Percentiles rank a stretch among this genome's conserved stretches.
Evolutionary conservation across 2,329 filamentous ascomycete genomes (phyloP).

Genomic region (Epichloe elymi): DNA sequence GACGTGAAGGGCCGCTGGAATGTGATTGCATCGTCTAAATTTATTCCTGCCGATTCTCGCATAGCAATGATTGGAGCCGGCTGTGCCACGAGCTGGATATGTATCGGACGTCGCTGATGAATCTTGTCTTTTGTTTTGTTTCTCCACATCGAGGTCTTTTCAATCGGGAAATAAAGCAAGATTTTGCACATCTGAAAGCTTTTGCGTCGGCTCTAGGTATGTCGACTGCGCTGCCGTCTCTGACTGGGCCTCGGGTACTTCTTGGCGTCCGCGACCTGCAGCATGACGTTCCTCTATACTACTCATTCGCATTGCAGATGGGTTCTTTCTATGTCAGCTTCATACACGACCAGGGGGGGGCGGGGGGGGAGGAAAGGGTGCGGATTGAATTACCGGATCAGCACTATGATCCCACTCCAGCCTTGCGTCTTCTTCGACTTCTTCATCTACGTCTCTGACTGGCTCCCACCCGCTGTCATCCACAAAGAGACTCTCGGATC

Average conservation of each 20-base stretch:
- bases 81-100: slow-evolving; percentile 80
- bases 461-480: slow-evolving; percentile 69
- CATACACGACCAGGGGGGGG: slow-evolving; percentile 1
- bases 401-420: slow-evolving; percentile 63
- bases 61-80: slow-evolving; percentile 63
- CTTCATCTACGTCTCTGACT: slow-evolving; percentile 43
- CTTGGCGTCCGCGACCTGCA: slow-evolving; percentile 9
- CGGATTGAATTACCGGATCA: slow-evolving; percentile 37
- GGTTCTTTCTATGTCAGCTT: slow-evolving; percentile 27
- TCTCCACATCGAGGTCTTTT: neutral
- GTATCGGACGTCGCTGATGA: slow-evolving; percentile 20
- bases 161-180: slow-evolving; percentile 30
- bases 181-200: slow-evolving; percentile 51
- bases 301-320: slow-evolving; percentile 29
- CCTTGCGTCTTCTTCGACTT: slow-evolving; percentile 51
- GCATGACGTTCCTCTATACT: slow-evolving; percentile 19
- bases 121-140: neutral
- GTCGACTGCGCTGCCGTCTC: slow-evolving; percentile 15
- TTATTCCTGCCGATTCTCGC: slow-evolving; percentile 34
- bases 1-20: slow-evolving; percentile 61
- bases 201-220: slow-evolving; percentile 57
- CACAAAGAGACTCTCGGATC: slow-evolving; percentile 60
- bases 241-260: slow-evolving; percentile 9
- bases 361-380: neutral
- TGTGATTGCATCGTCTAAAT: slow-evolving; percentile 45